Conservation (phyloP, 1,284 basidiomycete genomes). For the Coniophora puteana region DNA sequence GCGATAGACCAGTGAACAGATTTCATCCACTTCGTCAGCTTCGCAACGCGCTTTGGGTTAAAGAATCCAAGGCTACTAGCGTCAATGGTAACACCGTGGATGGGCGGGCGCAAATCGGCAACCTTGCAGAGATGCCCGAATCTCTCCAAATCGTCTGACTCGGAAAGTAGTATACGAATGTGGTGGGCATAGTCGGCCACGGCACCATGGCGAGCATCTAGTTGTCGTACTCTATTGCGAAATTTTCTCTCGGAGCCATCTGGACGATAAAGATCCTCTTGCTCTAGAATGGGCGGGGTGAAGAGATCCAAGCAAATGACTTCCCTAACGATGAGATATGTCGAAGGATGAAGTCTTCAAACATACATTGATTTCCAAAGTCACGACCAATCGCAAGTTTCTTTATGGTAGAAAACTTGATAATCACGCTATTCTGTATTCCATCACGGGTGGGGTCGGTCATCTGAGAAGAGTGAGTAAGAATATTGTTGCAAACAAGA, state of each 20-base stretch:
- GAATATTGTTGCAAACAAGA: not conserved
- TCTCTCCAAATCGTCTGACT: slow-evolving; percentile 36
- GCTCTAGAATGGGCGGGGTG: slow-evolving; percentile 60
- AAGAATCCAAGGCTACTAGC: slow-evolving; percentile 50
- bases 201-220: slow-evolving; percentile 48
- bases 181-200: slow-evolving; percentile 66
- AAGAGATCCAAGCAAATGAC: slow-evolving; percentile 63
- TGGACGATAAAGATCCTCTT: slow-evolving; percentile 51
- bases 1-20: slow-evolving; percentile 54
- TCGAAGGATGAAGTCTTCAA: slow-evolving; percentile 7
- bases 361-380: slow-evolving; percentile 38
- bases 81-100: slow-evolving; percentile 36
- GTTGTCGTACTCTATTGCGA: slow-evolving; percentile 49
- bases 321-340: slow-evolving; percentile 20
- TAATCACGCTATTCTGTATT: slow-evolving; percentile 45
- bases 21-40: slow-evolving; percentile 38
- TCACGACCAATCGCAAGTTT: slow-evolving; percentile 58
- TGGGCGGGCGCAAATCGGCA: slow-evolving; percentile 42
- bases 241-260: slow-evolving; percentile 41
- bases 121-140: slow-evolving; percentile 52
- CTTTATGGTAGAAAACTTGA: slow-evolving; percentile 55
- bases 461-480: slow-evolving; percentile 34
- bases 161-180: slow-evolving; percentile 52
- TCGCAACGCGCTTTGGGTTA: slow-evolving; percentile 38
- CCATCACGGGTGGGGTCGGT: slow-evolving; percentile 51